phyloP scores from a whole-genome alignment of 805 yeast species.

The Metschnikowia picachoensis region DNA sequence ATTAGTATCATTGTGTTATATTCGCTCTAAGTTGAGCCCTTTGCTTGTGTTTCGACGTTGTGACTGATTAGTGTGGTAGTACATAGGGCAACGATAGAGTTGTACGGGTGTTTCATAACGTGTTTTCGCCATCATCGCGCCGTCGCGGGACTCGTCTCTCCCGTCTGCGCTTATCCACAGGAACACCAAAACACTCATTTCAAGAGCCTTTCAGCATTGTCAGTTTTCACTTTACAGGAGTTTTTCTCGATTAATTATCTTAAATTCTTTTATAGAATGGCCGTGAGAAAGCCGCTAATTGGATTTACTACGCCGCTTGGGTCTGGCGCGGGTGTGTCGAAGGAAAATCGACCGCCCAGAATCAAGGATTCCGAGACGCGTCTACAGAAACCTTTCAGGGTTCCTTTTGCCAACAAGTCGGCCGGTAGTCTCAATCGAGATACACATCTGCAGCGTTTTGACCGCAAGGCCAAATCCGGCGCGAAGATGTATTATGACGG shows the following conservation, averaged over 20 bases:
- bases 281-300: slow-evolving; percentile 32
- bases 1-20: no score
- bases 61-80: no score
- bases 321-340: slow-evolving; percentile 66
- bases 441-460: slow-evolving; percentile 12
- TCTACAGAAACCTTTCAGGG: slow-evolving; percentile 63
- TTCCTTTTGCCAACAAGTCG: slow-evolving; percentile 47
- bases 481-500: slow-evolving; percentile 29
- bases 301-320: slow-evolving; percentile 50
- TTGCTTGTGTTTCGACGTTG: no score
- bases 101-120: slow-evolving; percentile 4
- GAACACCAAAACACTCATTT: slow-evolving; percentile 5
- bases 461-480: slow-evolving; percentile 30
- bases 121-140: slow-evolving; percentile 9
- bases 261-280: slow-evolving; percentile 18
- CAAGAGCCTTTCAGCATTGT: neutral
- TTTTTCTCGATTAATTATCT: neutral
- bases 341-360: slow-evolving; percentile 50
- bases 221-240: no score
- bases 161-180: slow-evolving; percentile 3
- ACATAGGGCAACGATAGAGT: no score
- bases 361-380: slow-evolving; percentile 48
- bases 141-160: neutral
- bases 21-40: no score
- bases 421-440: slow-evolving; percentile 5